These are phyloP conservation scores for Pulveroboletus sp. DNA, from an alignment of 768 basidiomycete genomes.

Conservation along the genomic window DNA sequence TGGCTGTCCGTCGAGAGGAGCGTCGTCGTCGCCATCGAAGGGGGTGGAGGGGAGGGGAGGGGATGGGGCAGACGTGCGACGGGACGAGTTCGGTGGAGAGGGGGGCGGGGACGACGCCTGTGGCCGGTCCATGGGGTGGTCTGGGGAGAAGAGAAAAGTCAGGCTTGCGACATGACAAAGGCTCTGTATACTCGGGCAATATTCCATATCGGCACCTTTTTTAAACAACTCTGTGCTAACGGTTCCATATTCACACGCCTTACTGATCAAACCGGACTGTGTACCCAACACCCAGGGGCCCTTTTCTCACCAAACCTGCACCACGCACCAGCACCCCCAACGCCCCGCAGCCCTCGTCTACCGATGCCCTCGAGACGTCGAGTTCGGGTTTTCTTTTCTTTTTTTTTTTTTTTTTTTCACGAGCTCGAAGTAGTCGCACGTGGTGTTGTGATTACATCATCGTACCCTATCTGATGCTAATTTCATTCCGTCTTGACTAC, in stretches of 20 bases:
- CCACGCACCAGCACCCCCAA: not conserved
- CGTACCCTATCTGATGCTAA: slow-evolving; percentile 17
- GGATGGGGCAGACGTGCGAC: slow-evolving; percentile 8
- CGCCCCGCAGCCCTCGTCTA: not conserved
- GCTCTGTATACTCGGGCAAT: slow-evolving; percentile 37
- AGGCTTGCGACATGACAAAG: slow-evolving; percentile 36
- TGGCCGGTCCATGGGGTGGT: slow-evolving; percentile 25
- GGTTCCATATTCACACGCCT: slow-evolving; percentile 28
- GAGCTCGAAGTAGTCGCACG: slow-evolving; percentile 14
- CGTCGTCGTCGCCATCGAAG: slow-evolving; percentile 22
- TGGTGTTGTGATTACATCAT: slow-evolving; percentile 26
- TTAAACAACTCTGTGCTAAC: slow-evolving; percentile 29
- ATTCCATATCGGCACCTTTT: slow-evolving; percentile 38
- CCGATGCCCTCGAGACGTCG: not conserved
- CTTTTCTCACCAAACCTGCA: not conserved
- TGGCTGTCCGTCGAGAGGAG: slow-evolving; percentile 24
- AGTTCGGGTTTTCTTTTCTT: not conserved
- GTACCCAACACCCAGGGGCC: not conserved
- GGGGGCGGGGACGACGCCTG: slow-evolving; percentile 11
- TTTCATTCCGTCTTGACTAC: slow-evolving; percentile 6
- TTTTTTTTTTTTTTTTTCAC: slow-evolving; percentile 6
- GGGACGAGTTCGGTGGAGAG: slow-evolving; percentile 9
- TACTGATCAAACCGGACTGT: slow-evolving; percentile 5
- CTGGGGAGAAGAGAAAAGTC: slow-evolving; percentile 29
- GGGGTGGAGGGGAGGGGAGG: slow-evolving; percentile 5